These are phyloP conservation scores for Isoetes engelmannii DNA, from an alignment of 83 land plant genomes.

Conservation along the genomic window DNA sequence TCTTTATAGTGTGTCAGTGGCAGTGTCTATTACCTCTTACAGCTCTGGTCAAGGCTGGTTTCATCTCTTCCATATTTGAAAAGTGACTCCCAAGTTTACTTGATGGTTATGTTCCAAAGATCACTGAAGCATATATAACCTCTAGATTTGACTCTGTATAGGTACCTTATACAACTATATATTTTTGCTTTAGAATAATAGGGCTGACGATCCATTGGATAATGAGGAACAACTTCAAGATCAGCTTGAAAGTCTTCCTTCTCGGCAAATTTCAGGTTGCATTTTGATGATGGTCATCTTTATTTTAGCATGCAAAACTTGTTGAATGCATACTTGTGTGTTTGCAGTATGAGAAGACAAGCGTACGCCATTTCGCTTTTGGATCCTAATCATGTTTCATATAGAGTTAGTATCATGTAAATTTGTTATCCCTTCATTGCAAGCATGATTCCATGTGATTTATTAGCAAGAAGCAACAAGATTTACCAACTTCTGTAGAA, in stretches of 20 bases:
- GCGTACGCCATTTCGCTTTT: slow-evolving; percentile 61
- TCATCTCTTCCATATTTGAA: slow-evolving; percentile 89
- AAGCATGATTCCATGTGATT: not conserved
- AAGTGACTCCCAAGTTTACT: slow-evolving; percentile 78
- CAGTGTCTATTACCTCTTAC: slow-evolving; percentile 86
- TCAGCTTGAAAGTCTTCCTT: slow-evolving; percentile 84
- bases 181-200: slow-evolving; percentile 44
- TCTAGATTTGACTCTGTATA: slow-evolving; percentile 86
- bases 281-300: not conserved
- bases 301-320: not conserved
- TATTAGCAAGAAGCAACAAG: slow-evolving; percentile 59
- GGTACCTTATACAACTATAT: slow-evolving; percentile 27
- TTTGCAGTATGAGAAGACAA: slow-evolving; percentile 73
- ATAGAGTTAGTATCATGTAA: not conserved
- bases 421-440: no score
- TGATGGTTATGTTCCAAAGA: slow-evolving; percentile 83
- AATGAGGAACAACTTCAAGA: slow-evolving; percentile 91
- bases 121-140: slow-evolving; percentile 78
- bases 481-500: slow-evolving; percentile 38
- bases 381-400: slow-evolving; percentile 71
- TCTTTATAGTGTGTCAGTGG: slow-evolving; percentile 86
- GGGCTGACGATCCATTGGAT: slow-evolving; percentile 82
- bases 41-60: slow-evolving; percentile 89
- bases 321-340: not conserved
- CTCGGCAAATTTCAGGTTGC: slow-evolving; percentile 84